A percentile compares a stretch with the other conserved stretches of the same genome.
Evolutionary conservation across 768 basidiomycete genomes (phyloP).

Genomic region (Tylopilus sp.): DNA sequence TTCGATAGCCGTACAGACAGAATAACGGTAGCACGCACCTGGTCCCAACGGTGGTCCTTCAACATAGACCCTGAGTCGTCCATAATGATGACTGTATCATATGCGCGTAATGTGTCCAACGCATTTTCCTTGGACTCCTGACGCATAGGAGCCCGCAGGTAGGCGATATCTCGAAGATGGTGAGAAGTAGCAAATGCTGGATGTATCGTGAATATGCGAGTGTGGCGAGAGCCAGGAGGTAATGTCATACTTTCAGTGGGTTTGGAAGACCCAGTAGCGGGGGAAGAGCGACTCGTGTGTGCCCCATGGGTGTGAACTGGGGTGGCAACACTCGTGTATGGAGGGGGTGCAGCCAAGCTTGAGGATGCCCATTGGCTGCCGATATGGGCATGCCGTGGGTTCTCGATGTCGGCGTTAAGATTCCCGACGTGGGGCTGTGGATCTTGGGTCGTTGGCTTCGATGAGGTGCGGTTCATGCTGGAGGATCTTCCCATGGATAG

Average conservation of each 20-base stretch:
- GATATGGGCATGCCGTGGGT: not conserved
- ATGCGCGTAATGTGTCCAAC: constrained; percentile 38
- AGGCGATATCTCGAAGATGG: constrained; percentile 19
- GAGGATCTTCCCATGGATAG: constrained; percentile 4
- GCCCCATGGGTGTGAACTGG: constrained; percentile 6
- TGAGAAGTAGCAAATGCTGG: constrained; percentile 15
- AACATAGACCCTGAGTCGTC: constrained; percentile 63
- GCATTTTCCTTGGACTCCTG: constrained; percentile 28
- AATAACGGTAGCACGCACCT: constrained; percentile 33
- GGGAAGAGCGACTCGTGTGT: not conserved
- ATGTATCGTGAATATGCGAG: constrained; percentile 24
- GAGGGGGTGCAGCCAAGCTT: constrained; percentile 20
- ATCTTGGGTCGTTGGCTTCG: constrained; percentile 1
- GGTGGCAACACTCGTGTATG: constrained; percentile 15
- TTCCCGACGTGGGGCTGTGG: constrained; percentile 5
- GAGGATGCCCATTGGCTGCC: not conserved
- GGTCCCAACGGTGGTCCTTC: constrained; percentile 41
- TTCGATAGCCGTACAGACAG: not conserved
- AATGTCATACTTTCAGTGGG: constrained; percentile 17
- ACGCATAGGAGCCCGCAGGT: constrained; percentile 26
- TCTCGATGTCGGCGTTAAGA: not conserved
- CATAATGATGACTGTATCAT: constrained; percentile 56
- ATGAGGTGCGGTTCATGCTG: constrained; percentile 14
- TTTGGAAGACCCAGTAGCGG: constrained; percentile 5
- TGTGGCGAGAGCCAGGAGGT: constrained; percentile 18